Evolutionary conservation across 1,284 basidiomycete genomes (phyloP), one percentile per base, ranked within the genome.

Genomic region (Pholiota adiposa): DNA sequence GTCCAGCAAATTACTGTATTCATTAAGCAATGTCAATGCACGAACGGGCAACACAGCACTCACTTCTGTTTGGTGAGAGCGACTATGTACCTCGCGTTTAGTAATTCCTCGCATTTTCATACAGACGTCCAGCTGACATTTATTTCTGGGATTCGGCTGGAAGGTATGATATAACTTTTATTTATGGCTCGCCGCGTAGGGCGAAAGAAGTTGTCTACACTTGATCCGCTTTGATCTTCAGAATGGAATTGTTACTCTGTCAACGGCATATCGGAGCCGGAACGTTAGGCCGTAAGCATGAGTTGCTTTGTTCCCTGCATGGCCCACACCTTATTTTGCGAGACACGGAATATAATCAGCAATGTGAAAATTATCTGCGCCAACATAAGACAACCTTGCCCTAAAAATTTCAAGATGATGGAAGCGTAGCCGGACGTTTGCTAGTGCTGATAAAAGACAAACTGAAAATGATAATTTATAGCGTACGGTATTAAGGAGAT

Each of bases 301-400:
- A n/a, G 4, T 43, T 36, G 5, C n/a, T 59, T 43, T n/a, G 46
- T 59, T 21, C 43, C 54, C 18, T n/a, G n/a, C n/a, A 36, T 43
- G 16, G 18, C 43, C 57, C 57, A 59, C 9, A 51, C 57, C 43
- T 54, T 59, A 18, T 49, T 49, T 36, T 59, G 57, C 2, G 57
- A 59, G 4, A 59, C 57, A 6, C 57, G 57, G 57, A 59, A 59
- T 19, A 59, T 59, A 31, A 59, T 49, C 16, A 59, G 57, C 19
- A 59, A 43, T 14, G 57, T 33, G 12, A 51, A 51, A 43, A 59
- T 59, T 7, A 59, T 59, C 57, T 59, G 36, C 9, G 23, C n/a
- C 7, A 25, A 9, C n/a, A n/a, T n/a, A 44, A 12, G 41, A 7
- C 14, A 25, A n/a, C n/a, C n/a, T n/a, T n/a, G n/a, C n/a, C n/a